Percentiles rank a stretch among this genome's conserved stretches.
Evolutionary conservation across 176 grass and related monocot species (phyloP).

Genomic region (Phoenix dactylifera): DNA sequence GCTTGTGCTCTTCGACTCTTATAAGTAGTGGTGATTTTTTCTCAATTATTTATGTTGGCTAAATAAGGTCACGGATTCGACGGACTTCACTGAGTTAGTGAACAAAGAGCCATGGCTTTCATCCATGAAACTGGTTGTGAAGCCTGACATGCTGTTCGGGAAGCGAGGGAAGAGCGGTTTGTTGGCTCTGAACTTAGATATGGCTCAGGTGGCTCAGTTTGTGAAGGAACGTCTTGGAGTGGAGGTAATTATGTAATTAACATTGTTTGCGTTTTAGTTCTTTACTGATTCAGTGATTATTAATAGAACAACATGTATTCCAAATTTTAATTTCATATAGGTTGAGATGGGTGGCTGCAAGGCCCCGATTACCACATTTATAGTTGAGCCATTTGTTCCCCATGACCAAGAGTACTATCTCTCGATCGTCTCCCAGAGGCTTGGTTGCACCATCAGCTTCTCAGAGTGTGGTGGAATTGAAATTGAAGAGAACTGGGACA

Average conservation of each 20-base stretch:
- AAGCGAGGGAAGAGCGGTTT: slow-evolving; percentile 46
- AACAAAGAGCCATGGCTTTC: slow-evolving; percentile 35
- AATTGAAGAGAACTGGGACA: slow-evolving; percentile 54
- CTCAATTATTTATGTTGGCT: no score
- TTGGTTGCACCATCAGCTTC: slow-evolving; percentile 39
- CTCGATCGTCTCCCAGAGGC: slow-evolving; percentile 39
- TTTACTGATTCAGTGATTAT: no score
- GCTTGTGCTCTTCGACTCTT: no score
- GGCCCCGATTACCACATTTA: slow-evolving; percentile 38
- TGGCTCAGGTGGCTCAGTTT: slow-evolving; percentile 31
- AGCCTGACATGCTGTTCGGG: slow-evolving; percentile 46
- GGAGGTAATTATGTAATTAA: slow-evolving; percentile 17
- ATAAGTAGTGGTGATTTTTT: no score
- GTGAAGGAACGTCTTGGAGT: slow-evolving; percentile 32
- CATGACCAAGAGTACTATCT: slow-evolving; percentile 50
- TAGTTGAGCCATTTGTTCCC: slow-evolving; percentile 36
- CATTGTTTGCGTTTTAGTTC: no score
- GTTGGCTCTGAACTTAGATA: slow-evolving; percentile 37
- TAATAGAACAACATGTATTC: neutral
- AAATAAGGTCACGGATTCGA: slow-evolving; percentile 30
- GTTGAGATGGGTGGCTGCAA: slow-evolving; percentile 48
- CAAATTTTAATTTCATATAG: slow-evolving; percentile 16
- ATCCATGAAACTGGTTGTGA: slow-evolving; percentile 41
- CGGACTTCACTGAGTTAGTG: slow-evolving; percentile 34
- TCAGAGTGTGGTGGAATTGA: slow-evolving; percentile 49